phyloP scores from a whole-genome alignment of 345 rosid species.

The Corymbia maculata region DNA sequence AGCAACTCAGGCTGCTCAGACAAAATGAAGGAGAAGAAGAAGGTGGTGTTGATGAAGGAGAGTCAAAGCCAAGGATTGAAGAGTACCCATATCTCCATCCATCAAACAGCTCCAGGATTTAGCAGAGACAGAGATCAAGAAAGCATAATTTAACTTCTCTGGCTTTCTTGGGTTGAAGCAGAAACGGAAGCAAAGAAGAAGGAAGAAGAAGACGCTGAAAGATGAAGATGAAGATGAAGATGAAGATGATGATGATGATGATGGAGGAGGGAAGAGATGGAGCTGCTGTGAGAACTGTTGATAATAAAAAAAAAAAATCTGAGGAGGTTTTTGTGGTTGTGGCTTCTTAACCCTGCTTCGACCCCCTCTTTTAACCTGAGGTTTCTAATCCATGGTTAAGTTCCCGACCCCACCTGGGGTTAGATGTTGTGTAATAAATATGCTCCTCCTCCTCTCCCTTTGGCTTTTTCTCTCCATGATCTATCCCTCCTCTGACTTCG shows the following conservation, averaged over 20 bases:
- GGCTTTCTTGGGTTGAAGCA: neutral
- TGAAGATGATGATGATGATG: conserved; percentile 4
- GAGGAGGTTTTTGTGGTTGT: conserved; percentile 39
- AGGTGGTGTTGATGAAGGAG: neutral
- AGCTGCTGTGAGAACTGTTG: conserved; percentile 6
- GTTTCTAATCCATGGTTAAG: conserved; percentile 35
- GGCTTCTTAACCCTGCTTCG: conserved; percentile 34
- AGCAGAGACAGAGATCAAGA: neutral
- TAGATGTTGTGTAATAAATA: conserved; percentile 34
- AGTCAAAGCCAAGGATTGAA: neutral
- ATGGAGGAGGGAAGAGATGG: conserved; percentile 3
- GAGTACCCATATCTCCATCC: neutral
- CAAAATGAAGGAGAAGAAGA: neutral
- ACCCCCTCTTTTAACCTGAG: conserved; percentile 26
- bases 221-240: neutral
- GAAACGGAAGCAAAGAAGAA: neutral
- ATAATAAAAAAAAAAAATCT: conserved; percentile 28
- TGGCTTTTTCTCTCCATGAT: neutral
- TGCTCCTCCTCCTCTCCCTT: neutral
- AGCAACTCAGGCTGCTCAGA: neutral
- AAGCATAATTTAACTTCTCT: neutral
- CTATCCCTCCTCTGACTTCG: neutral
- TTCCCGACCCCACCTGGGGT: conserved; percentile 27
- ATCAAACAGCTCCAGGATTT: neutral
- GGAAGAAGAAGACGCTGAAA: neutral